Evolutionary conservation across 306 rosid species (phyloP).

Genomic region (Lotus japonicus): DNA sequence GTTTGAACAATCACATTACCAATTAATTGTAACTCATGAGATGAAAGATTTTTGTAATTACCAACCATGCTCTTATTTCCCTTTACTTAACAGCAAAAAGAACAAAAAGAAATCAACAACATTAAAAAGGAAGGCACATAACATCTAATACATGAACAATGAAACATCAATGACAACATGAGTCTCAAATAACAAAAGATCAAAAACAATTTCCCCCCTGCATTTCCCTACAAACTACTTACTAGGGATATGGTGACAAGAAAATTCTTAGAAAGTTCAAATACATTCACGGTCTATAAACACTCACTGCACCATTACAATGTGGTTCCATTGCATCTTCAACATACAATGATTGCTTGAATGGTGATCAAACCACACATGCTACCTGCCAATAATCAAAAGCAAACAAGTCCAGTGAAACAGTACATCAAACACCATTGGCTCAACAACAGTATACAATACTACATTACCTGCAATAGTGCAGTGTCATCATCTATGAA

Average conservation of each 20-base stretch:
- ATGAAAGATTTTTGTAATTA: neutral
- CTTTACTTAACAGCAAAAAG: neutral
- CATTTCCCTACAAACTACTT: neutral
- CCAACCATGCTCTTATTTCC: neutral
- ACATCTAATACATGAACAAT: neutral
- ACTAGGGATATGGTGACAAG: neutral
- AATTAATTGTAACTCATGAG: neutral
- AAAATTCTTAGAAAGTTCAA: neutral
- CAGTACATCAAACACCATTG: neutral
- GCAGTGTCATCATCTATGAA: neutral
- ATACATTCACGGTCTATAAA: neutral
- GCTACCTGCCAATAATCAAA: neutral
- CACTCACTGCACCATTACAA: conserved; percentile 5
- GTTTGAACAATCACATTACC: neutral
- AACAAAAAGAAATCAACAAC: neutral
- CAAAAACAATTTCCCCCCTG: neutral
- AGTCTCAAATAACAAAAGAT: conserved; percentile 2
- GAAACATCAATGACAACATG: neutral
- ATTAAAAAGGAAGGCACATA: neutral
- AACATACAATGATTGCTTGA: conserved; percentile 10
- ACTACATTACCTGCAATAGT: neutral
- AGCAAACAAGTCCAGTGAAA: conserved; percentile 2
- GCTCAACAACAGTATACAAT: neutral
- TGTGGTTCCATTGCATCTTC: neutral
- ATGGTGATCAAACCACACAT: neutral